A percentile compares a stretch with the other conserved stretches of the same genome.
phyloP scores from a whole-genome alignment of 495 filamentous ascomycete genomes.

The Aspergillus leporis region DNA sequence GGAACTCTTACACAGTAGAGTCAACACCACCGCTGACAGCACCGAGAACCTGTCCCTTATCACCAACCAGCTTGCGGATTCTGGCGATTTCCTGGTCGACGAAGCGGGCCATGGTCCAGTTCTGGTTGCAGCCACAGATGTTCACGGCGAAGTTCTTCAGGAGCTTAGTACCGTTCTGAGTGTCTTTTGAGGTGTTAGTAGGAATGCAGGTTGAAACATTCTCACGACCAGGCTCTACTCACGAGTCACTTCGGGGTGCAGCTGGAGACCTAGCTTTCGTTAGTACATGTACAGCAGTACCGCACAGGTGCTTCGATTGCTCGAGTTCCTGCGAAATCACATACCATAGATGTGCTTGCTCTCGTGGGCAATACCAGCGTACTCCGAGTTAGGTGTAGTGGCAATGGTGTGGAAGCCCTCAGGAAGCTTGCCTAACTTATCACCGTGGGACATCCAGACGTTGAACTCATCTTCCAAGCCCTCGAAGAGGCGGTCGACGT shows the following conservation, averaged over 20 bases:
- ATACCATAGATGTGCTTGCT: constrained; percentile 56
- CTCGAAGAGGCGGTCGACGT: constrained; percentile 72
- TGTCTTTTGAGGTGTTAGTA: constrained; percentile 42
- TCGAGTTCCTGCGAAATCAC: neutral
- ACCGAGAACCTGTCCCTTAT: constrained; percentile 78
- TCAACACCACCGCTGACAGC: constrained; percentile 92
- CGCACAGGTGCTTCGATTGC: neutral
- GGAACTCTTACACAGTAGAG: constrained; percentile 57
- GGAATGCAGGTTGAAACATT: too few species aligned
- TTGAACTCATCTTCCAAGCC: constrained; percentile 66
- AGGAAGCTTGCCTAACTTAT: constrained; percentile 76
- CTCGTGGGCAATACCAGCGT: constrained; percentile 78
- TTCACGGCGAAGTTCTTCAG: constrained; percentile 78
- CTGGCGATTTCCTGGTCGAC: constrained; percentile 73
- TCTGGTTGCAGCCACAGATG: constrained; percentile 70
- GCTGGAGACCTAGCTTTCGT: constrained; percentile 64
- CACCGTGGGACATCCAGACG: constrained; percentile 86
- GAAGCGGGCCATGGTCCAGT: constrained; percentile 85
- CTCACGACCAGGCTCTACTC: neutral
- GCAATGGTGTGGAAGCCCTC: constrained; percentile 71
- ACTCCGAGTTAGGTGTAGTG: constrained; percentile 71
- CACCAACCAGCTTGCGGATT: constrained; percentile 76
- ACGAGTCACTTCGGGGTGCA: constrained; percentile 78
- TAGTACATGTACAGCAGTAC: neutral
- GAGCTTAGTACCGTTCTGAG: constrained; percentile 56